phyloP scores from a whole-genome alignment of 2,329 filamentous ascomycete species.

The Penicillium sp. region DNA sequence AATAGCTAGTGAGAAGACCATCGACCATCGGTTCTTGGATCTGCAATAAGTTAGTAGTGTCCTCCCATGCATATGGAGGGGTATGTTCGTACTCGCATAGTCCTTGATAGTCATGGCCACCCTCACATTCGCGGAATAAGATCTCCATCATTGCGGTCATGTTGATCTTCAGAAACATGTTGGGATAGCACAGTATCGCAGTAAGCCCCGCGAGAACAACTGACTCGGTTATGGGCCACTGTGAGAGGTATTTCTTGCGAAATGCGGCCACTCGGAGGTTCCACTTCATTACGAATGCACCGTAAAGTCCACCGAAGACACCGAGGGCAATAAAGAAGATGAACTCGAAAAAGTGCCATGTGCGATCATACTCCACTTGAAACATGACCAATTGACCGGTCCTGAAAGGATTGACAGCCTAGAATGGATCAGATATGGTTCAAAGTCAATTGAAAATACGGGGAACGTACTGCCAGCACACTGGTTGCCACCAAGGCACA shows the following conservation, averaged over 20 bases:
- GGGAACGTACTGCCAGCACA: constrained; percentile 65
- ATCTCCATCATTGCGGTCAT: constrained; percentile 99
- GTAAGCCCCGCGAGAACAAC: constrained; percentile 79
- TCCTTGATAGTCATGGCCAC: constrained; percentile 80
- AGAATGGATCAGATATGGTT: constrained; percentile 7
- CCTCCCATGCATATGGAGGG: neutral
- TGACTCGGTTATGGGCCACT: constrained; percentile 83
- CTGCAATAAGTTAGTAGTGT: constrained; percentile 31
- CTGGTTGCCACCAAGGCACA: constrained; percentile 94
- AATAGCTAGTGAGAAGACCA: constrained; percentile 73
- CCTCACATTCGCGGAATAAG: constrained; percentile 89
- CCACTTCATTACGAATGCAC: constrained; percentile 97
- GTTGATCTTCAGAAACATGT: constrained; percentile 91
- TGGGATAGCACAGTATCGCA: constrained; percentile 92
- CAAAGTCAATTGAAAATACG: neutral
- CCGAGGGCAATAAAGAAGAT: constrained; percentile 90
- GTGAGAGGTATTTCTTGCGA: constrained; percentile 83
- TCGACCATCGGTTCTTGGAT: constrained; percentile 68
- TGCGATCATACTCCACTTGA: constrained; percentile 89
- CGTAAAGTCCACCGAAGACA: constrained; percentile 90
- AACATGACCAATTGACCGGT: constrained; percentile 99
- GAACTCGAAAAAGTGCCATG: constrained; percentile 97
- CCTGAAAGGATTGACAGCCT: constrained; percentile 94
- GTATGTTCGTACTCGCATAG: constrained; percentile 67
- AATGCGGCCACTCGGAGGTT: constrained; percentile 89